phyloP scores from a whole-genome alignment of 805 yeast species.

The Starmerella tilneyi region DNA sequence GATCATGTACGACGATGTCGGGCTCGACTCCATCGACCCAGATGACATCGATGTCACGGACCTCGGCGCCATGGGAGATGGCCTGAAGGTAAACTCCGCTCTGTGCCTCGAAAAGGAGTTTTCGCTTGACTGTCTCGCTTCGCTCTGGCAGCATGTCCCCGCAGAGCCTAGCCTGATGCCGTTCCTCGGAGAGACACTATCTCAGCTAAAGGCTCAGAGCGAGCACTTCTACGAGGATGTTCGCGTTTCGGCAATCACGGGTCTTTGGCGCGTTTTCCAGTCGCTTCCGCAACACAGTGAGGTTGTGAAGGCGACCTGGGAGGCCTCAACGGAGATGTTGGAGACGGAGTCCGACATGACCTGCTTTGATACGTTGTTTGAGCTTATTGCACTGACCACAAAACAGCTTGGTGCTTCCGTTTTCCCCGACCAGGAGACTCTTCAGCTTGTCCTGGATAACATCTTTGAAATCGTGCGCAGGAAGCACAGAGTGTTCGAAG shows the following conservation, averaged over 20 bases:
- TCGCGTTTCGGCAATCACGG: constrained; percentile 72
- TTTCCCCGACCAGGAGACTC: constrained; percentile 44
- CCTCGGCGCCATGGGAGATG: constrained; percentile 41
- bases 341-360: constrained; percentile 74
- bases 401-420: constrained; percentile 60
- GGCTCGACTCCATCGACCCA: constrained; percentile 36
- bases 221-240: constrained; percentile 78
- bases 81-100: constrained; percentile 83
- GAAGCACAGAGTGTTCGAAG: constrained; percentile 46
- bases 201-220: constrained; percentile 59
- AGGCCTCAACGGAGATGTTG: constrained; percentile 49
- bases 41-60: constrained; percentile 31
- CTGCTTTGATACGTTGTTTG: constrained; percentile 71
- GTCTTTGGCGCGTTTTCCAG: constrained; percentile 73
- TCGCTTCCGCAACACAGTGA: constrained; percentile 59
- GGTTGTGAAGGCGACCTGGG: constrained; percentile 54
- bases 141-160: constrained; percentile 64
- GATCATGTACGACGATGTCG: constrained; percentile 36
- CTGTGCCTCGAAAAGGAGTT: constrained; percentile 91
- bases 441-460: constrained; percentile 61
- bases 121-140: constrained; percentile 75
- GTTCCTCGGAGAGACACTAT: constrained; percentile 22
- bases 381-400: constrained; percentile 57
- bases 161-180: constrained; percentile 34
- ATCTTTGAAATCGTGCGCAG: constrained; percentile 65